Conservation (phyloP, 2,329 filamentous ascomycete species). For the Verticillium zaregamsianum region DNA sequence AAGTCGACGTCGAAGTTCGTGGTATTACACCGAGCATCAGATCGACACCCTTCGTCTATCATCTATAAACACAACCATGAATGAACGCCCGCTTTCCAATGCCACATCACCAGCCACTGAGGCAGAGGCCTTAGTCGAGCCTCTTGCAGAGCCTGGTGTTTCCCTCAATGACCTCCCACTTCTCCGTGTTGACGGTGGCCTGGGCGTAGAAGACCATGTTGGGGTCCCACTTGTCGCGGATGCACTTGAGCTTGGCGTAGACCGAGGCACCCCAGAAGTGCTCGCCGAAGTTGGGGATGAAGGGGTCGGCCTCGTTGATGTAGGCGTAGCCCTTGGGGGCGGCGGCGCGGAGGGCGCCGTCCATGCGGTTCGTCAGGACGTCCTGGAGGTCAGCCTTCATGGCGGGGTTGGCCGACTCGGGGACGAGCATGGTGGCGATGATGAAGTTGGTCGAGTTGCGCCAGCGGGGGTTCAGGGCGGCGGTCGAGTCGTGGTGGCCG, state of each 20-base stretch:
- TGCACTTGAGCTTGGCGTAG: conserved; percentile 26
- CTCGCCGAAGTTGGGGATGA: conserved; percentile 29
- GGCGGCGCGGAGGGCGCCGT: conserved; percentile 29
- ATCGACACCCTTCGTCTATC: neutral
- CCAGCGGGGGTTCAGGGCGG: conserved; percentile 35
- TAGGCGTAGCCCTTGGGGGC: conserved; percentile 36
- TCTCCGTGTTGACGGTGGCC: conserved; percentile 39
- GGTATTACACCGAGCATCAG: neutral
- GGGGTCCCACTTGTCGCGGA: conserved; percentile 41
- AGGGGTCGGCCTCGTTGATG: conserved; percentile 38
- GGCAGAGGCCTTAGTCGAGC: neutral
- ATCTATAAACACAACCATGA: neutral
- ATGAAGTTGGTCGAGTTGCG: conserved; percentile 28
- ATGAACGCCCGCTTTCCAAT: neutral
- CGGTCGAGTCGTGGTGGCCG: conserved; percentile 17
- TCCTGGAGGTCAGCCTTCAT: conserved; percentile 36
- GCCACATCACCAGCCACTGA: neutral
- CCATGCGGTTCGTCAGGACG: conserved; percentile 30
- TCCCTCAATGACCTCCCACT: conserved; percentile 34
- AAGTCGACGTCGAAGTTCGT: neutral
- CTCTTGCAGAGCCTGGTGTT: conserved; percentile 36
- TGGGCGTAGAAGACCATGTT: conserved; percentile 36
- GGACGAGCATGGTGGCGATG: conserved; percentile 27
- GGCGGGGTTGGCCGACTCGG: conserved; percentile 33
- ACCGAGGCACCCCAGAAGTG: conserved; percentile 33